Evolutionary conservation across 2,329 filamentous ascomycete species (phyloP).

Genomic region (Aspergillus intermedius): DNA sequence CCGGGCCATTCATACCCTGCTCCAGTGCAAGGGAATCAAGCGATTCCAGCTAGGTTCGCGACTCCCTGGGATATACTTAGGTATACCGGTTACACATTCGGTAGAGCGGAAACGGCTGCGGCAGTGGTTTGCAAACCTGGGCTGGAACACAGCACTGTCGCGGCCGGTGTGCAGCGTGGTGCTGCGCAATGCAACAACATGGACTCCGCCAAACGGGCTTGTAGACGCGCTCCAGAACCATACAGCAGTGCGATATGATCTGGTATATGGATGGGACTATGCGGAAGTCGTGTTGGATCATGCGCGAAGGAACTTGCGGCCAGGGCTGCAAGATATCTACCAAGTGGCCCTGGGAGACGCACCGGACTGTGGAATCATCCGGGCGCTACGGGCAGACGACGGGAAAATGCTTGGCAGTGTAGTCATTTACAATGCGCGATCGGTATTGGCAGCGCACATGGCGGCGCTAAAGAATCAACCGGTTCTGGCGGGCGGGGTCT

Average conservation of each 20-base stretch:
- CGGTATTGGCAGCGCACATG: slow-evolving; percentile 61
- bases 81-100: slow-evolving; percentile 65
- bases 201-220: slow-evolving; percentile 71
- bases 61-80: slow-evolving; percentile 78
- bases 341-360: slow-evolving; percentile 65
- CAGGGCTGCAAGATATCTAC: slow-evolving; percentile 75
- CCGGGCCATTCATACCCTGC: slow-evolving; percentile 68
- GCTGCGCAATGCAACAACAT: slow-evolving; percentile 64
- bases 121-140: slow-evolving; percentile 84
- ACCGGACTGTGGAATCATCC: slow-evolving; percentile 70
- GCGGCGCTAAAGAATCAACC: slow-evolving; percentile 58
- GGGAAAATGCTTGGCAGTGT: slow-evolving; percentile 69
- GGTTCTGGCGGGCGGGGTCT: slow-evolving; percentile 63
- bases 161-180: slow-evolving; percentile 64
- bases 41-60: slow-evolving; percentile 75
- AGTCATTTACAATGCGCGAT: slow-evolving; percentile 67
- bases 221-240: slow-evolving; percentile 61
- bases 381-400: slow-evolving; percentile 65
- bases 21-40: slow-evolving; percentile 65
- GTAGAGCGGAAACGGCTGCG: slow-evolving; percentile 55
- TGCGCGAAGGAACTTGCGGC: slow-evolving; percentile 65
- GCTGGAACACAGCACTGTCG: slow-evolving; percentile 70
- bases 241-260: slow-evolving; percentile 66
- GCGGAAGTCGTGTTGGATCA: slow-evolving; percentile 67
- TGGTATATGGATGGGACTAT: slow-evolving; percentile 74